Evolutionary conservation across 306 rosid species (phyloP), one percentile per base, ranked within the genome.

Genomic region (Comarum palustre): DNA sequence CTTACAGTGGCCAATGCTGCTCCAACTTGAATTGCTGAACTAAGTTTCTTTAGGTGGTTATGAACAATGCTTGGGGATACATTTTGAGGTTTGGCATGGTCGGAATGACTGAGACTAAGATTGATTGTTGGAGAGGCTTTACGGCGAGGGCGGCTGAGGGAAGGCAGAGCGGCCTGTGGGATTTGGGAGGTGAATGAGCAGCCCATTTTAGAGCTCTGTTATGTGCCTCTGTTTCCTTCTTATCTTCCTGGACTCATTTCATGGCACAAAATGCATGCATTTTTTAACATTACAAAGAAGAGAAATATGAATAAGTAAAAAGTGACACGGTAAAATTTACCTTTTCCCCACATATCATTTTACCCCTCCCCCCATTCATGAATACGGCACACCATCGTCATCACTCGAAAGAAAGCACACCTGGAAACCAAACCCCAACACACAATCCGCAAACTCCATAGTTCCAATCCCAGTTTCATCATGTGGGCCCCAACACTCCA

Each of bases 121-220:
- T 79, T 66, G 25, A 79, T 25, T 62, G 79, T 80, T 54, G 82
- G 78, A 79, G 89, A 69, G 74, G 76, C 8, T 39, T 52, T 61
- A 31, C 68, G 70, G 34, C 68, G 73, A 13, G 78, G 48, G 66
- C 71, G 47, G 80, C 68, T 58, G 52, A 88, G 87, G 77, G 87
- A 79, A 86, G 98, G 96, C 52, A 85, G 74, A 80, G 96, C 97
- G 85, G 96, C 97, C 86, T 81, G 88, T 62, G 97, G 90, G 73
- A 86, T 78, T 82, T 80, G 94, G 82, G 84, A 74, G 90, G 78
- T 80, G 73, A 84, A 52, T 31, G 84, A 79, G 86, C 27, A 84
- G 83, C 86, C 89, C 98, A 91, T 93, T 41, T 86, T 77, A 32
- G 79, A 76, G 79, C 78, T 81, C 58, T 55, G 61, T 55, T 75